These are phyloP conservation scores for Magnusiomyces suaveolens DNA, from an alignment of 1,139 yeast species.

Conservation along the genomic window DNA sequence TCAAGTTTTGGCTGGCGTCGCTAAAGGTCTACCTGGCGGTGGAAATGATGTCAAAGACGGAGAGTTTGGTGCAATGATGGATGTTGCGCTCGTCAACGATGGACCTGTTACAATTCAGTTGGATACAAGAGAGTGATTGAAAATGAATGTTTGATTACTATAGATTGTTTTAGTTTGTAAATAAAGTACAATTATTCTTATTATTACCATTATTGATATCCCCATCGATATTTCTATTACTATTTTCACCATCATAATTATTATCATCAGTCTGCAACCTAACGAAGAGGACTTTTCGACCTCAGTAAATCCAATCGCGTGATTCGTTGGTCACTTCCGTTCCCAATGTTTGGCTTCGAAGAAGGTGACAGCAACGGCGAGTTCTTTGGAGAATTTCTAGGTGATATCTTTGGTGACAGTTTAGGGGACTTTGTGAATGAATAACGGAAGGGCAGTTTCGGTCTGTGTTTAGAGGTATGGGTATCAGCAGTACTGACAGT, in stretches of 20 bases:
- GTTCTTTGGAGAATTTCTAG: background rate
- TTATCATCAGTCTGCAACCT: no score
- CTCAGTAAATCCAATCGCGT: conserved; percentile 1
- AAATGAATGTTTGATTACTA: no score
- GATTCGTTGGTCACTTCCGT: background rate
- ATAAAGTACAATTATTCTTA: no score
- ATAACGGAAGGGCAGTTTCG: background rate
- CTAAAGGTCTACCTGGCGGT: conserved; percentile 44
- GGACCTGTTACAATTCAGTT: conserved; percentile 71
- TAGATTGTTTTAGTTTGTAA: no score
- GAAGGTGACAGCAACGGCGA: background rate
- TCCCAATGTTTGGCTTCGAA: background rate
- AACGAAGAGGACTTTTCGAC: background rate
- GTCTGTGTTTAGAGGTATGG: background rate
- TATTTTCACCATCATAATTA: no score
- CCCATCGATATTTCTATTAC: no score
- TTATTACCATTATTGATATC: no score
- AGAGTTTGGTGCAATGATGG: conserved; percentile 95
- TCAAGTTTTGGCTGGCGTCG: conserved; percentile 43
- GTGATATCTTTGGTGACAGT: conserved; percentile 1
- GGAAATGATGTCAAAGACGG: conserved; percentile 69
- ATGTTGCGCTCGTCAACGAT: conserved; percentile 72
- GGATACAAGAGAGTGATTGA: conserved; percentile 52
- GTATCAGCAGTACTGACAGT: background rate
- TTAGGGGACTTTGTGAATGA: background rate